These are phyloP conservation scores for Scenedesmus sp. DNA, from an alignment of 163 green algal genomes.

Conservation along the genomic window DNA sequence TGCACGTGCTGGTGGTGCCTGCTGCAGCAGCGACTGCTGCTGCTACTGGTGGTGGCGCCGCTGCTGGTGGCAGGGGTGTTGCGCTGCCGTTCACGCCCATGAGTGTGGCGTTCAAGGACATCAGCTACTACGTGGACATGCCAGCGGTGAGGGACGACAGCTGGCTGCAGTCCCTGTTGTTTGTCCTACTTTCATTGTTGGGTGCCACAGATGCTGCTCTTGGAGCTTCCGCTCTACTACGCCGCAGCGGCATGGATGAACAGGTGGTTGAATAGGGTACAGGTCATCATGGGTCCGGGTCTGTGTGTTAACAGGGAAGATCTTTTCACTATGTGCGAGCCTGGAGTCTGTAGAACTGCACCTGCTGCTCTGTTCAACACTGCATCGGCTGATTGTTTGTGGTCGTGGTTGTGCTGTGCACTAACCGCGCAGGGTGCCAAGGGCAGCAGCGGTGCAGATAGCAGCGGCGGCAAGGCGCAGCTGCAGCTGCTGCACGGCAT, in stretches of 20 bases:
- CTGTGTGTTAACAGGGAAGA: no score
- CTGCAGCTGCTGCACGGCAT: slow-evolving; percentile 83
- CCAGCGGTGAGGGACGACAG: slow-evolving; percentile 29
- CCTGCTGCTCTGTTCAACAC: not conserved
- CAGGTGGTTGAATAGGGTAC: no score
- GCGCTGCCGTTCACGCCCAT: slow-evolving; percentile 36
- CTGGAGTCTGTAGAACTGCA: no score
- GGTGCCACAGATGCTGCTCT: no score
- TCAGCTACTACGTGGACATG: slow-evolving; percentile 49
- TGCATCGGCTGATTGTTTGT: not conserved
- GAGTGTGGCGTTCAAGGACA: slow-evolving; percentile 49
- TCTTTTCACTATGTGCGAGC: no score
- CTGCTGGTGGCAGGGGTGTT: slow-evolving; percentile 9
- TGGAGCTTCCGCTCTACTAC: no score
- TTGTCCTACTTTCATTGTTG: no score
- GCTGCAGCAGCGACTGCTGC: not conserved
- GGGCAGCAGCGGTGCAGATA: not conserved
- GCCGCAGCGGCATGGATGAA: no score
- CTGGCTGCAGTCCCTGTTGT: no score
- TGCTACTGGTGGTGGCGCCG: no score
- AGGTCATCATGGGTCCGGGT: no score
- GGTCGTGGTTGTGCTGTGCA: not conserved
- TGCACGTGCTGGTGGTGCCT: not conserved
- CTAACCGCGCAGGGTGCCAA: not conserved
- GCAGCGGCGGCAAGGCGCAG: slow-evolving; percentile 11